phyloP scores from a whole-genome alignment of 163 green algal genomes.

The Scenedesmus sp. region DNA sequence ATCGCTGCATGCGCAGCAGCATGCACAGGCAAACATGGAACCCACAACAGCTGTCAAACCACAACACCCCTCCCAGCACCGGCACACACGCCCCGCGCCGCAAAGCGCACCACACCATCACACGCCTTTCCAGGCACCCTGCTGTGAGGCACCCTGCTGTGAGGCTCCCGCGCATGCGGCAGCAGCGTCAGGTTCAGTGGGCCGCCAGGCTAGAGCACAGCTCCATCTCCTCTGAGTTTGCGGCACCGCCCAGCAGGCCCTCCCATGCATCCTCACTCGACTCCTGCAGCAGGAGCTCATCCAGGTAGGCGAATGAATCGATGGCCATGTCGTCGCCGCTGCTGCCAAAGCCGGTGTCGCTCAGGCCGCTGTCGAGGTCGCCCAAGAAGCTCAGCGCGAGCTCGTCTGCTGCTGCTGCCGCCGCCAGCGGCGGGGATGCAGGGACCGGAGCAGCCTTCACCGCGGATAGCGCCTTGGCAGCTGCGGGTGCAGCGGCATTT shows the following conservation, averaged over 20 bases:
- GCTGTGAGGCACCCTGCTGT: too few relatives aligned
- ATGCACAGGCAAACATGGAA: too few relatives aligned
- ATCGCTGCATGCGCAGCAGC: neutral
- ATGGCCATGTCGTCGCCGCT: neutral
- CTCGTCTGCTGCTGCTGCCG: neutral
- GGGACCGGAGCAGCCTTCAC: neutral
- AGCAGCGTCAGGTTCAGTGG: neutral
- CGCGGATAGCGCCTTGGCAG: neutral
- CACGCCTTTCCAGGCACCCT: too few relatives aligned
- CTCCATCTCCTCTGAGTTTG: constrained; percentile 18
- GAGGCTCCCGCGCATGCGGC: too few relatives aligned
- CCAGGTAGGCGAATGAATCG: constrained; percentile 10
- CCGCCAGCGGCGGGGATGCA: neutral
- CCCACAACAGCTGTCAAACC: too few relatives aligned
- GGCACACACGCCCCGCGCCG: too few relatives aligned
- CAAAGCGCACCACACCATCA: neutral
- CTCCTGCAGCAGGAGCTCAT: constrained; percentile 7
- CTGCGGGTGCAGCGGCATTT: neutral
- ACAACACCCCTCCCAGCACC: neutral
- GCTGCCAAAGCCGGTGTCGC: neutral
- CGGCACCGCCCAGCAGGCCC: neutral
- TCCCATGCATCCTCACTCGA: constrained; percentile 32
- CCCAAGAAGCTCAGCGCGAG: neutral
- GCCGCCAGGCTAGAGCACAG: neutral
- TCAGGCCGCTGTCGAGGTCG: neutral